Percentiles rank a stretch among this genome's conserved stretches.
Evolutionary conservation across 1,284 basidiomycete genomes (phyloP).

Genomic region (Somion occarium): DNA sequence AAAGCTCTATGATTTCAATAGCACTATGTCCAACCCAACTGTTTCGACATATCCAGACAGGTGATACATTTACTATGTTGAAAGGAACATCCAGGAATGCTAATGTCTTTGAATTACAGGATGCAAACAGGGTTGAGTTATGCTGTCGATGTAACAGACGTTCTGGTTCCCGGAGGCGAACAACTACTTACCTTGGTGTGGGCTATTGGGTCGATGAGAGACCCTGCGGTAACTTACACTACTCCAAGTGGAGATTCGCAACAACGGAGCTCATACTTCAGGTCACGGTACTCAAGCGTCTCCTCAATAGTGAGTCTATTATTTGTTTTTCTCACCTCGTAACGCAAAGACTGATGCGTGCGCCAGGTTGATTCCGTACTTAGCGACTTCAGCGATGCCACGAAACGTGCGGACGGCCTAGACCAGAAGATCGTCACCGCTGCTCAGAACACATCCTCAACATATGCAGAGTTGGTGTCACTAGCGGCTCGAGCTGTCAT

Average conservation of each 20-base stretch:
- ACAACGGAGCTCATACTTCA: conserved; percentile 21
- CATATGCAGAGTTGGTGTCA: conserved; percentile 26
- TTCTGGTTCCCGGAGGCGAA: background rate
- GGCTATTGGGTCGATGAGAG: conserved; percentile 29
- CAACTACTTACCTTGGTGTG: conserved; percentile 22
- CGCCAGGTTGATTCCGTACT: conserved; percentile 19
- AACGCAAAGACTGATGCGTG: background rate
- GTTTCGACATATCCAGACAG: background rate
- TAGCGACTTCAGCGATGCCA: conserved; percentile 16
- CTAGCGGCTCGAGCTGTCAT: conserved; percentile 35
- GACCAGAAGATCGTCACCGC: conserved; percentile 11
- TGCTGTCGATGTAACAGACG: background rate
- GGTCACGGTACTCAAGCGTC: conserved; percentile 12
- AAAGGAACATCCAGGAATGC: too few species aligned
- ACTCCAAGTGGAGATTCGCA: conserved; percentile 14
- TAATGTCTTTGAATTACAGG: background rate
- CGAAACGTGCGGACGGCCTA: conserved; percentile 15
- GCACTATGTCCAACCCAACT: background rate
- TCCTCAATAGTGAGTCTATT: conserved; percentile 14
- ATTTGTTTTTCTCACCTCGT: background rate
- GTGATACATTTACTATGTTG: too few species aligned
- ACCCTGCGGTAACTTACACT: conserved; percentile 26
- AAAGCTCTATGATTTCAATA: background rate
- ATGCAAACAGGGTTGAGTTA: background rate
- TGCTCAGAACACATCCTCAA: background rate